Evolutionary conservation across 345 rosid species (phyloP).

Genomic region (Corchorus olitorius): DNA sequence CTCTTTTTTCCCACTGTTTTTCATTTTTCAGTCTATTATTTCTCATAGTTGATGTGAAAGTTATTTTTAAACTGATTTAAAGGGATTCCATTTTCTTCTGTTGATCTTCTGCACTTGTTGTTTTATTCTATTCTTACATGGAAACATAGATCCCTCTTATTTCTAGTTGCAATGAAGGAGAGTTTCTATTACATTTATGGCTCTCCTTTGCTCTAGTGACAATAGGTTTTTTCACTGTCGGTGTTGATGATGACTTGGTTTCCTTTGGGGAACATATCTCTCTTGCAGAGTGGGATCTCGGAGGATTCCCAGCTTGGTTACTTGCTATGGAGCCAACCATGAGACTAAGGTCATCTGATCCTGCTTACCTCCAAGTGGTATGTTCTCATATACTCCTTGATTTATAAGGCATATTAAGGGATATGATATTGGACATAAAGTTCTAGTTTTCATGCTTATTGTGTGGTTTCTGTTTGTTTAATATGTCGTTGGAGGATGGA

Average conservation of each 20-base stretch:
- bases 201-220: background rate
- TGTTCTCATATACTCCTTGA: slow-evolving; percentile 15
- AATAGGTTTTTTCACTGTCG: background rate
- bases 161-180: background rate
- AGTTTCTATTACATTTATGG: background rate
- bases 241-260: slow-evolving; percentile 14
- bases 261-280: slow-evolving; percentile 19
- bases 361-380: slow-evolving; percentile 72
- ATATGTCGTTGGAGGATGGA: background rate
- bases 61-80: background rate
- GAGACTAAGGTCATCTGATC: slow-evolving; percentile 77
- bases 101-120: background rate
- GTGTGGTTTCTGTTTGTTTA: background rate
- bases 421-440: background rate
- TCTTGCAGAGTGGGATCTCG: slow-evolving; percentile 90
- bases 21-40: background rate
- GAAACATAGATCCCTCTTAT: background rate
- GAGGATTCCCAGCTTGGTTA: slow-evolving; percentile 94
- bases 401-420: background rate
- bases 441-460: slow-evolving; percentile 3
- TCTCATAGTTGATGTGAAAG: background rate
- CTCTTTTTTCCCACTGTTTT: background rate
- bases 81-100: background rate
- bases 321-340: slow-evolving; percentile 69
- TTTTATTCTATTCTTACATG: background rate